Base-by-base conservation (phyloP, 2,329 filamentous ascomycete genomes). In the Herpomyces periplanetae region DNA sequence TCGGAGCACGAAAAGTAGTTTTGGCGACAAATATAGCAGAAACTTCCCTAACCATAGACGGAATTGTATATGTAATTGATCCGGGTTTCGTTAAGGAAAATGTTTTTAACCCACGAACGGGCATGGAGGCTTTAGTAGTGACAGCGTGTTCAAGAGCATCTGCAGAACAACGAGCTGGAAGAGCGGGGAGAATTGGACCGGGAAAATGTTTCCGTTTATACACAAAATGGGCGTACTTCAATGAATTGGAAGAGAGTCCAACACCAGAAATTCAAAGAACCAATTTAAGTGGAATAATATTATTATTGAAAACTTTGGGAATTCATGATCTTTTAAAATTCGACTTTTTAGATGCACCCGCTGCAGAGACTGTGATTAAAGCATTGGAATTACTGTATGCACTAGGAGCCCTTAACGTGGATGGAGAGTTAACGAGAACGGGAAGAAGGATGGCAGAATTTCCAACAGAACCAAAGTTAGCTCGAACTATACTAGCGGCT, bases 11-110 rank as follows among this genome's bases (percentile, higher is more conserved):
- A 11, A 96, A 91, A 34, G 69, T 91, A 0, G 69, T 96, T 0
- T 42, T 91, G 14, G 71, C 75, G 0, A 91, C 80, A 2, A 96
- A 96, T 33, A 91, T 96, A 36, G 80, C 80, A 2, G 80, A 96
- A 37, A 96, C 80, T 0, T 71, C 59, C 44, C 42, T 96, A 31
- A 96, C 80, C 0, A 87, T 96, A 22, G 73, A 91, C 34, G 75
- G 73, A 8, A 85, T 91, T 23, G 64, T 75, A 5, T 88, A 84
- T 34, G 80, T 91, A 13, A 85, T 91, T 23, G 80, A 96, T 29
- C 66, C 66, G 0, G 80, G 80, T 1, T 85, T 84, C 27, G 69
- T 80, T 25, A 96, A 96, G 36, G 69, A 91, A 33, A 87, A 87
- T 28, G 53, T 73, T 1, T 91, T 75, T 41, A 85, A 87, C 25